Base-by-base conservation (phyloP, 2,329 filamentous ascomycete genomes). In the Ceratocystis alfenasii region DNA sequence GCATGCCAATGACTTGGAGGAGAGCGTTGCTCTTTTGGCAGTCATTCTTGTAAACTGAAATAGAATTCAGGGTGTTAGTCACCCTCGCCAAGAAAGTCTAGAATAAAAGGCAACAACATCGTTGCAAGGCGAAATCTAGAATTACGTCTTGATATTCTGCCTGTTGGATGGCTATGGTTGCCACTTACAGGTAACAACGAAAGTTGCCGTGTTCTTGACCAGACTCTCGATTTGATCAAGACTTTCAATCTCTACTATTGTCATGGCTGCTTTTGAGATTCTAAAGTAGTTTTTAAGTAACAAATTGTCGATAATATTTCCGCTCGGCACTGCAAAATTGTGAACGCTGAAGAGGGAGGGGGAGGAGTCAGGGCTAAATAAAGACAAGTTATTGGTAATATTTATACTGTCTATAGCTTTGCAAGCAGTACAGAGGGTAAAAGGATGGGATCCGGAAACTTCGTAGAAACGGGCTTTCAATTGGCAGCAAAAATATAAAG, bases 101-200 rank as follows among this genome's bases (percentile, higher is more conserved):
- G 22, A 25, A 50, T 3, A 4, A 50, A n/a, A 25, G 22, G 20
- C 20, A 50, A 10, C n/a, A 20, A 22, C n/a, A 8, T 50, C n/a
- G 20, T 50, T 7, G 22, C 25, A 25, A 25, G 48, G 7, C 20
- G 2, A 12, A 28, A 53, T 25, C 48, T 25, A 20, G 7, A 53
- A n/a, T 25, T 15, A 53, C 7, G 6, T 53, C 48, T 10, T 5
- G 8, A 25, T 53, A 15, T 25, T 25, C 20, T 33, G 25, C 25
- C 12, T 10, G 3, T 46, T 25, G 3, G n/a, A 10, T 30, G 20
- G 44, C 46, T 36, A 8, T 6, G 25, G 25, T 33, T 25, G 41
- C 1, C 61, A 80, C 89, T 82, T 79, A 95, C 91, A 96, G 77
- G 96, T 89, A 72, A 87, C 86, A 65, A 97, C 87, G 53, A 97